phyloP scores from a whole-genome alignment of 768 basidiomycete genomes.

The Pleurotus tuber-regium region DNA sequence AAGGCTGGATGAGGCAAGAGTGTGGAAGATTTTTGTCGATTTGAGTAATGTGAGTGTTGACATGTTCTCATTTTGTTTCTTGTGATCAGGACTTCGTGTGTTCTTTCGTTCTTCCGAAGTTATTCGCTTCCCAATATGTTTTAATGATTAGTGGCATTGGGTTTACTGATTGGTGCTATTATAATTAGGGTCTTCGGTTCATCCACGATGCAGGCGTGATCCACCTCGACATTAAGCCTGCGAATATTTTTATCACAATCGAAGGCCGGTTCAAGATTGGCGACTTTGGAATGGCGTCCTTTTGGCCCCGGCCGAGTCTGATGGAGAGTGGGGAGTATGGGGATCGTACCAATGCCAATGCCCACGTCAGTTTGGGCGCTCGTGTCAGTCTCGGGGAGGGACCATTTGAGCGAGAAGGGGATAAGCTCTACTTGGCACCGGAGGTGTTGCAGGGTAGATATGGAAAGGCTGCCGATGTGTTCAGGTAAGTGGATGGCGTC shows the following conservation, averaged over 20 bases:
- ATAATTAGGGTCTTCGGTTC: constrained; percentile 82
- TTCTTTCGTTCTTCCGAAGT: background rate
- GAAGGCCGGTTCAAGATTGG: constrained; percentile 93
- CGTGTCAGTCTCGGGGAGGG: constrained; percentile 27
- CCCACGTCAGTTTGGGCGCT: constrained; percentile 20
- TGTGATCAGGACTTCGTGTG: too few species aligned
- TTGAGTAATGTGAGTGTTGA: constrained; percentile 73
- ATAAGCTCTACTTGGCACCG: constrained; percentile 94
- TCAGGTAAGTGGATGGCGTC: constrained; percentile 66
- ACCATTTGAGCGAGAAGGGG: constrained; percentile 92
- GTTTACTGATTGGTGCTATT: constrained; percentile 19
- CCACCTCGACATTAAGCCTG: constrained; percentile 96
- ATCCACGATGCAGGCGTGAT: constrained; percentile 88
- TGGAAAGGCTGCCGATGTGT: constrained; percentile 93
- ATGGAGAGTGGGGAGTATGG: background rate
- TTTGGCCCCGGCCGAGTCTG: constrained; percentile 69
- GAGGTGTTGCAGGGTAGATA: constrained; percentile 93
- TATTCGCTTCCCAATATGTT: constrained; percentile 22
- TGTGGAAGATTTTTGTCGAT: constrained; percentile 96
- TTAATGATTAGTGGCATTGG: constrained; percentile 28
- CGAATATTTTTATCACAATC: constrained; percentile 89
- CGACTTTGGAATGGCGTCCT: constrained; percentile 97
- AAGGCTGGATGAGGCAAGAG: constrained; percentile 83
- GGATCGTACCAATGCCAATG: constrained; percentile 1
- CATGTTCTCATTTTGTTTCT: too few species aligned